Percentiles rank a stretch among this genome's conserved stretches.
Conservation (phyloP, 2,329 filamentous ascomycete species). For the Aspergillus thermomutatus region DNA sequence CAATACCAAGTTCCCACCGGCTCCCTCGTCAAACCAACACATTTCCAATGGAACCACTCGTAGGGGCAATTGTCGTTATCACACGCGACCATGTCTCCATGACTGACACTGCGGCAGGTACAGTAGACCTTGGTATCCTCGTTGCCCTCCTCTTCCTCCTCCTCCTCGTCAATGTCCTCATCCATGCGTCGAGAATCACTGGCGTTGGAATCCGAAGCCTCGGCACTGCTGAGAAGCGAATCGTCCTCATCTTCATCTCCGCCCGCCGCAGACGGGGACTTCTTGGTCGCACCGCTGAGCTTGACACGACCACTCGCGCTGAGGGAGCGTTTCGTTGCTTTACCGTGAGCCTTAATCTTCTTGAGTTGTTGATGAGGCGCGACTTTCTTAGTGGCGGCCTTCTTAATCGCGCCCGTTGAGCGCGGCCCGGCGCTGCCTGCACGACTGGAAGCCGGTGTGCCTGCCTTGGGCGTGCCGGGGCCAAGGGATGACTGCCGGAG, state of each 20-base stretch:
- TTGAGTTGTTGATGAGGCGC: constrained; percentile 53
- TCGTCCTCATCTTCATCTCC: constrained; percentile 52
- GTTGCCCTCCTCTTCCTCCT: constrained; percentile 49
- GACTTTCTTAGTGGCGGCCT: constrained; percentile 51
- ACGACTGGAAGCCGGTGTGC: constrained; percentile 51
- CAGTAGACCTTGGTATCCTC: constrained; percentile 63
- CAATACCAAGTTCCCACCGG: constrained; percentile 59
- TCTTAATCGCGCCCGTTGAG: constrained; percentile 38
- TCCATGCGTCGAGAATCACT: constrained; percentile 29
- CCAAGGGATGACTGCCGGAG: constrained; percentile 61
- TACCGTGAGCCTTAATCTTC: constrained; percentile 37
- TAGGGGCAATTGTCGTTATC: constrained; percentile 63
- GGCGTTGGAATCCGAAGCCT: constrained; percentile 44
- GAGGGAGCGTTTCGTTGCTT: constrained; percentile 43
- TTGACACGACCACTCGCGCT: constrained; percentile 38
- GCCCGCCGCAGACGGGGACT: constrained; percentile 38
- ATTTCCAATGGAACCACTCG: constrained; percentile 67
- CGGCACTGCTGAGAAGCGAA: constrained; percentile 51
- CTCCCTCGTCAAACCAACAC: constrained; percentile 59
- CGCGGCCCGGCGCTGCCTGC: constrained; percentile 59
- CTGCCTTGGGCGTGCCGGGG: constrained; percentile 61
- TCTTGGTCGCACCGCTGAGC: constrained; percentile 32
- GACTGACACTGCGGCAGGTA: constrained; percentile 62
- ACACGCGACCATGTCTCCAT: constrained; percentile 66
- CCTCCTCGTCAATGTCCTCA: constrained; percentile 45